Evolutionary conservation across 148 eudicot genomes (phyloP).

Genomic region (Cornus kousa): DNA sequence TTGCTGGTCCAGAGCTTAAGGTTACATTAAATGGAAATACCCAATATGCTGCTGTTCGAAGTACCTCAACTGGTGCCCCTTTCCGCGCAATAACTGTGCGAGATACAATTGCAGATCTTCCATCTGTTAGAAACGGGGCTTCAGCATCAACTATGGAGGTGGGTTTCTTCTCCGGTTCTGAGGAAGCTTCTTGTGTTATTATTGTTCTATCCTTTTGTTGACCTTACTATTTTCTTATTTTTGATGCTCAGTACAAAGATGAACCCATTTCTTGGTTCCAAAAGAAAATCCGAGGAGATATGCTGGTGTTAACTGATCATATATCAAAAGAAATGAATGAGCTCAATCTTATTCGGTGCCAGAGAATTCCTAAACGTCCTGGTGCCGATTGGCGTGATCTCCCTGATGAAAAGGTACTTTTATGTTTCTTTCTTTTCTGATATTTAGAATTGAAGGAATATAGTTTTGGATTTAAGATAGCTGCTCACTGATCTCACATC

Average conservation of each 20-base stretch:
- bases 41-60: constrained; percentile 4
- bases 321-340: constrained; percentile 57
- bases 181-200: neutral
- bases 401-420: constrained; percentile 52
- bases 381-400: constrained; percentile 65
- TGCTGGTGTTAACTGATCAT: constrained; percentile 42
- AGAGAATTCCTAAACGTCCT: constrained; percentile 50
- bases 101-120: neutral
- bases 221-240: neutral
- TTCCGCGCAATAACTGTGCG: neutral
- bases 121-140: neutral
- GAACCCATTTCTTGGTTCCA: constrained; percentile 57
- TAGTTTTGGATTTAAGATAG: neutral
- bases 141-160: neutral
- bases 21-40: constrained; percentile 3
- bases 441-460: neutral
- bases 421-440: neutral
- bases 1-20: neutral
- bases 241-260: constrained; percentile 39
- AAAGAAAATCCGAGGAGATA: constrained; percentile 47
- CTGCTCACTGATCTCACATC: neutral
- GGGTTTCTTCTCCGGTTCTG: constrained; percentile 3
- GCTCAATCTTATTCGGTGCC: constrained; percentile 49
- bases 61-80: constrained; percentile 5
- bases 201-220: neutral